These are phyloP conservation scores for Pogostemon cablin DNA, from an alignment of 257 asterid genomes.

Conservation along the genomic window DNA sequence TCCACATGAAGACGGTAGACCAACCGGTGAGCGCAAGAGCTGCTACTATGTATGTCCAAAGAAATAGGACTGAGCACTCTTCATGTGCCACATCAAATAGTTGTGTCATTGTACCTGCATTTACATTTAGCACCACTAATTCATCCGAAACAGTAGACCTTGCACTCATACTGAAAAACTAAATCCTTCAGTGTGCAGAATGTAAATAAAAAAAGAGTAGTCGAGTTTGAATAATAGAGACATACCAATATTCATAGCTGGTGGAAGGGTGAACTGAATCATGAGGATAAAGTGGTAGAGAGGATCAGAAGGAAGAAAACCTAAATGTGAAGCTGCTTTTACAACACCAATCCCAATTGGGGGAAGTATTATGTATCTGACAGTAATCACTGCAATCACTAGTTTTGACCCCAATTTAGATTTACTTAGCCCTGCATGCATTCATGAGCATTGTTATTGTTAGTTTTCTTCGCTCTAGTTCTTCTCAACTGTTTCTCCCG, in stretches of 20 bases:
- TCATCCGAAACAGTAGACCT: not conserved
- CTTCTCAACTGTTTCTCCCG: not conserved
- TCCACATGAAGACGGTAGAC: slow-evolving; percentile 95
- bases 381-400: slow-evolving; percentile 55
- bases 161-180: not conserved
- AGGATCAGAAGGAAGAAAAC: slow-evolving; percentile 83
- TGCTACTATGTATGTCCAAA: slow-evolving; percentile 87
- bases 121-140: not conserved
- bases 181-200: not conserved
- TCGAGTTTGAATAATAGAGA: not conserved
- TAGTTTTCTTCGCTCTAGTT: not conserved
- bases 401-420: slow-evolving; percentile 46
- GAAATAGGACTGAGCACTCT: slow-evolving; percentile 77
- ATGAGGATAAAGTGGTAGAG: slow-evolving; percentile 79
- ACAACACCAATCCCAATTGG: slow-evolving; percentile 68
- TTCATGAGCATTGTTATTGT: not conserved
- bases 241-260: slow-evolving; percentile 85
- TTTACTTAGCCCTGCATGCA: slow-evolving; percentile 61
- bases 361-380: slow-evolving; percentile 72
- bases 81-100: slow-evolving; percentile 87
- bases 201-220: not conserved
- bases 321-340: slow-evolving; percentile 61
- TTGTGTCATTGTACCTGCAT: slow-evolving; percentile 88
- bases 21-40: slow-evolving; percentile 77
- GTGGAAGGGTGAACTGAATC: slow-evolving; percentile 86